Evolutionary conservation across 2,329 filamentous ascomycete genomes (phyloP).

Genomic region (Didymella arachidicola): DNA sequence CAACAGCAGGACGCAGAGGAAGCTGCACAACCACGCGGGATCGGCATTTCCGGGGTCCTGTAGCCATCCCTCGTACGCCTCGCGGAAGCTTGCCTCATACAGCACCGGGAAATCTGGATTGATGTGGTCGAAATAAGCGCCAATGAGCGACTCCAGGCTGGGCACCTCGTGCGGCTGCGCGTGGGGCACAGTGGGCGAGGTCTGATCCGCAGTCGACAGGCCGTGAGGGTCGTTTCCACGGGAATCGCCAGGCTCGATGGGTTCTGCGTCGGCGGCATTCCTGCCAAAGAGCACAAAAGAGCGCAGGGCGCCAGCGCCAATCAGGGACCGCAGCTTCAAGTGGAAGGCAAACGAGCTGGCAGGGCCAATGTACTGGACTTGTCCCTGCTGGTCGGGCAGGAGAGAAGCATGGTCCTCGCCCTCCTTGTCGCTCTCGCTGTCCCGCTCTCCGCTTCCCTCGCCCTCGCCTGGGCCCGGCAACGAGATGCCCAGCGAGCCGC

Average conservation of each 20-base stretch:
- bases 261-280: conserved; percentile 49
- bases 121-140: conserved; percentile 54
- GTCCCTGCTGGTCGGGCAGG: conserved; percentile 55
- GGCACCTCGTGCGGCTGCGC: conserved; percentile 23
- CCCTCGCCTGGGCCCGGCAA: conserved; percentile 42
- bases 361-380: conserved; percentile 56
- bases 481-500: conserved; percentile 51
- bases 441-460: conserved; percentile 27
- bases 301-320: conserved; percentile 43
- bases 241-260: conserved; percentile 26
- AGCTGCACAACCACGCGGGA: conserved; percentile 53
- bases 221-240: conserved; percentile 23
- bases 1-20: conserved; percentile 54
- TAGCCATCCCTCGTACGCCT: conserved; percentile 51
- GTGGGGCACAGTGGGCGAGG: conserved; percentile 27
- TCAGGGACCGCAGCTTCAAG: conserved; percentile 51
- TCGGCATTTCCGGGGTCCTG: conserved; percentile 44
- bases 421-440: conserved; percentile 33
- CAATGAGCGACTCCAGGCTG: conserved; percentile 49
- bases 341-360: conserved; percentile 55
- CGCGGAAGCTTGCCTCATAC: conserved; percentile 55
- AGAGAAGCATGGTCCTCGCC: conserved; percentile 48
- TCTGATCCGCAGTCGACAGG: conserved; percentile 33
- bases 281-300: conserved; percentile 54
- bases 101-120: conserved; percentile 55